Evolutionary conservation across 2,329 filamentous ascomycete genomes (phyloP).

Genomic region (Ascochyta viciae-villosae): DNA sequence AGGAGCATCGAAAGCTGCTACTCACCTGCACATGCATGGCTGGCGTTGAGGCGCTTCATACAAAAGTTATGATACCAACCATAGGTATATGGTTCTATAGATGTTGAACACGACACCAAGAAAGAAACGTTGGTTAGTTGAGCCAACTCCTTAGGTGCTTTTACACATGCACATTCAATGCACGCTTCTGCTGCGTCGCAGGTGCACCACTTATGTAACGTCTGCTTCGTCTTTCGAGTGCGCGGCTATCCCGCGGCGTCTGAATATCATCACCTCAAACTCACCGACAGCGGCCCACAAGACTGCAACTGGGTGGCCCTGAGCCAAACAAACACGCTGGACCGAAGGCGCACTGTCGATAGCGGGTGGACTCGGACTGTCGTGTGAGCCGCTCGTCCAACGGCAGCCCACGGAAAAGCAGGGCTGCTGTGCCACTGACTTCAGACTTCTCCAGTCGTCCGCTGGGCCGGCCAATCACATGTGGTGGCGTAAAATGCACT

Average conservation of each 20-base stretch:
- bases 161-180: neutral
- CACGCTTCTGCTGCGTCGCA: neutral
- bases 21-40: constrained; percentile 36
- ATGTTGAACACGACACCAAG: neutral
- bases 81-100: constrained; percentile 25
- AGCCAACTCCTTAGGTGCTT: neutral
- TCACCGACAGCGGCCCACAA: constrained; percentile 1
- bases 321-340: constrained; percentile 3
- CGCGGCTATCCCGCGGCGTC: neutral
- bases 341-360: constrained; percentile 1
- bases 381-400: neutral
- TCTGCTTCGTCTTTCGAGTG: neutral
- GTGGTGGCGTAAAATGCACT: constrained; percentile 12
- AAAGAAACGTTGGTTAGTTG: neutral
- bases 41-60: constrained; percentile 38
- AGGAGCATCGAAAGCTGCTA: constrained; percentile 24
- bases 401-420: neutral
- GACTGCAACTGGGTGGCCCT: neutral
- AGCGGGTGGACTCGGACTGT: constrained; percentile 14
- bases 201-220: neutral
- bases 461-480: neutral
- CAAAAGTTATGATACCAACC: constrained; percentile 38
- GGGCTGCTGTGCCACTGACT: neutral
- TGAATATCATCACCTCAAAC: neutral
- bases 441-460: neutral